Evolutionary conservation across 768 basidiomycete genomes (phyloP), one percentile per base, ranked within the genome.

Genomic region (Rhodocollybia butyracea): DNA sequence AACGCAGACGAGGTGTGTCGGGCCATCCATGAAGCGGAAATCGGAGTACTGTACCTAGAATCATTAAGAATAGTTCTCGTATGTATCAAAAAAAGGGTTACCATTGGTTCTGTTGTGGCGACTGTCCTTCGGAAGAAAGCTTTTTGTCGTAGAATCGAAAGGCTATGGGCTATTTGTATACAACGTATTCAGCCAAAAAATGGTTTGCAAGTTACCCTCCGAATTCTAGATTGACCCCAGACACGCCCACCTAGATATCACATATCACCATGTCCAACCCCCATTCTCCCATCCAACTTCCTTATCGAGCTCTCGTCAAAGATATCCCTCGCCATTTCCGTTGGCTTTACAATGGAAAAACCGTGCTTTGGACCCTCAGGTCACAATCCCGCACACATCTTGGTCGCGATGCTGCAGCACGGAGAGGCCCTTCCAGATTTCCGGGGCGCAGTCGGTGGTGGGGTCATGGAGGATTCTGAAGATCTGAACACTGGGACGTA

Each of bases 301-400:
- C 83, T 78, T 55, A 98, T 74, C 3, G 89, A 82, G 63, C 79
- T 82, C 32, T 81, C 76, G 68, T 98, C 95, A 70, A 98, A 94
- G 57, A 98, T 88, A 66, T 99, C 97, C 50, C 95, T 81, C 62
- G 98, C 96, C 97, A 99, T 98, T n/a, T 41, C 97, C 97, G 66
- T 98, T 99, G 26, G 94, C 93, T 73, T 99, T 99, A 79, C 94
- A 95, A 68, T 99, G 97, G 70, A 89, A 98, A 67, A 99, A 89
- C 41, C 94, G 85, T 26, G 97, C 97, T 67, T 93, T 94, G 4
- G 85, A 84, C 3, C 94, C 97, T 69, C 97, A 95, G 30, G 97
- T 99, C 57, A 99, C 87, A 64, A 98, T 88, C 32, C 97, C 97
- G 61, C 94, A 96, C 0, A 97, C 97, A 77, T 99, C 97, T 70